These are phyloP conservation scores for Cylindrotheca closterium DNA, from an alignment of 108 stramenopile species.

Conservation along the genomic window DNA sequence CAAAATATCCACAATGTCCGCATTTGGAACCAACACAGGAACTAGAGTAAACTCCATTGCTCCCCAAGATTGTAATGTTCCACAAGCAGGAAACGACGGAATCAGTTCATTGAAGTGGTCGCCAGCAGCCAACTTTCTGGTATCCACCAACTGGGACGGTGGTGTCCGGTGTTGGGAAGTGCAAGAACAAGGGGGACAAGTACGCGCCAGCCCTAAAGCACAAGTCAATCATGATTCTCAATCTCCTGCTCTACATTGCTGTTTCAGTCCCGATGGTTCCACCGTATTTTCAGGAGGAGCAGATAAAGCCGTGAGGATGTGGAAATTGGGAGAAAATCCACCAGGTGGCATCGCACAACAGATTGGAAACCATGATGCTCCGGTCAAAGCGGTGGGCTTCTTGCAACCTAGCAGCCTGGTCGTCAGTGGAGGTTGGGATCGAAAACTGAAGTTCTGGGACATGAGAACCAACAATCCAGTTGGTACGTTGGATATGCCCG, in stretches of 20 bases:
- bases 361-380: slow-evolving; percentile 88
- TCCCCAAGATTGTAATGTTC: slow-evolving; percentile 68
- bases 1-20: slow-evolving; percentile 9
- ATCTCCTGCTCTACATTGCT: slow-evolving; percentile 66
- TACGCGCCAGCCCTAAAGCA: slow-evolving; percentile 71
- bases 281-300: slow-evolving; percentile 79
- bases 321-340: slow-evolving; percentile 71
- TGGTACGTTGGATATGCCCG: slow-evolving; percentile 71
- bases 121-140: slow-evolving; percentile 71
- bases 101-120: slow-evolving; percentile 73
- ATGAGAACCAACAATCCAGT: slow-evolving; percentile 75
- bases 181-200: slow-evolving; percentile 70
- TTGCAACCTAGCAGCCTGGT: slow-evolving; percentile 64
- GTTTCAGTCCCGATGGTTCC: slow-evolving; percentile 70
- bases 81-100: slow-evolving; percentile 72
- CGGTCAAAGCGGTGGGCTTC: slow-evolving; percentile 71
- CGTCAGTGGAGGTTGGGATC: slow-evolving; percentile 78
- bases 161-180: slow-evolving; percentile 88
- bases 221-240: slow-evolving; percentile 79
- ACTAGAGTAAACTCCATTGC: slow-evolving; percentile 35
- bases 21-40: slow-evolving; percentile 17
- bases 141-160: slow-evolving; percentile 82
- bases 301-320: slow-evolving; percentile 90
- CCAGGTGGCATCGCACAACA: slow-evolving; percentile 65
- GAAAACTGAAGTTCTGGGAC: slow-evolving; percentile 90